A percentile compares a stretch with the other conserved stretches of the same genome.
Conservation (phyloP, 768 basidiomycete species). For the Amanita thiersii region DNA sequence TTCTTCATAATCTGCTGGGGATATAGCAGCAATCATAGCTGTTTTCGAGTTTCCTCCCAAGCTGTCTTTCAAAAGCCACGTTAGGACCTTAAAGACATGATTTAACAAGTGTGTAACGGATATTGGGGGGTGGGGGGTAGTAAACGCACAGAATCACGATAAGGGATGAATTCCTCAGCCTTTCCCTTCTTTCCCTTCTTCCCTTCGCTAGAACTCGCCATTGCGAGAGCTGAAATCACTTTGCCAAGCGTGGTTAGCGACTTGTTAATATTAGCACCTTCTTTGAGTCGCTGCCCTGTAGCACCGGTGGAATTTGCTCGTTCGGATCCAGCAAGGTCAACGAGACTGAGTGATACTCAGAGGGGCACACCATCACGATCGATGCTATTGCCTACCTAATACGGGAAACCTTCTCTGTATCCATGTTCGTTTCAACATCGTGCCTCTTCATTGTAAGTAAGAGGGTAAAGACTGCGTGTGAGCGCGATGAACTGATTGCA, state of each 20-base stretch:
- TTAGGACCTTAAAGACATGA: conserved; percentile 59
- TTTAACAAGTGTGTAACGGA: neutral
- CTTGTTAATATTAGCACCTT: conserved; percentile 98
- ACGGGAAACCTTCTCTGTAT: conserved; percentile 97
- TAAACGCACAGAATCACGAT: conserved; percentile 86
- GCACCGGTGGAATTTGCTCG: conserved; percentile 97
- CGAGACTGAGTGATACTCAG: conserved; percentile 45
- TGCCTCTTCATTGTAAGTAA: conserved; percentile 88
- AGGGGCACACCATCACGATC: conserved; percentile 4
- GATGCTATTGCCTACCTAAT: conserved; percentile 54
- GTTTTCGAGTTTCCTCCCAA: conserved; percentile 97
- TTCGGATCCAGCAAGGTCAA: conserved; percentile 96
- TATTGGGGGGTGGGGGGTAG: conserved; percentile 5
- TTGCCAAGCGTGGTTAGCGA: conserved; percentile 96
- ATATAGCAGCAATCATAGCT: conserved; percentile 98
- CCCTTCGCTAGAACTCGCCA: conserved; percentile 51
- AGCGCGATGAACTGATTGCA: conserved; percentile 73
- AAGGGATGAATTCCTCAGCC: conserved; percentile 90
- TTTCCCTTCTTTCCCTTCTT: conserved; percentile 90
- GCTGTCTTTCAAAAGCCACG: conserved; percentile 97
- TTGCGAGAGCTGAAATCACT: conserved; percentile 88
- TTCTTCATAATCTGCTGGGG: conserved; percentile 98
- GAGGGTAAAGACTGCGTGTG: conserved; percentile 96
- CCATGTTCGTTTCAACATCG: conserved; percentile 77
- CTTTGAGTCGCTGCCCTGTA: conserved; percentile 91